These are phyloP conservation scores for Bipolaris victoriae DNA, from an alignment of 2,329 filamentous ascomycete species.

Conservation along the genomic window DNA sequence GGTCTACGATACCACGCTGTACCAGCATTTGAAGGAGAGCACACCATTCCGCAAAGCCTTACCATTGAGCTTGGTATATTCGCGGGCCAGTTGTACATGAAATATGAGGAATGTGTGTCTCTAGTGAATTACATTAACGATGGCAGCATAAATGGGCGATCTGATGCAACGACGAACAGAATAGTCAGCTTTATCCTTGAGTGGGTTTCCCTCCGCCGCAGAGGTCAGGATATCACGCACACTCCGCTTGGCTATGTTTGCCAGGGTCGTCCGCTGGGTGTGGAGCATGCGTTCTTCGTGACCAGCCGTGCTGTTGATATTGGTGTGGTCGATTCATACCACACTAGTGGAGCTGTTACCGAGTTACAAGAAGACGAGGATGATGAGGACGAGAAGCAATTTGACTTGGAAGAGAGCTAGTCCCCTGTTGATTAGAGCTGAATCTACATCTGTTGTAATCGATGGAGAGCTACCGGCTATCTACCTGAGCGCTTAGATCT, in stretches of 20 bases:
- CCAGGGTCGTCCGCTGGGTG: conserved; percentile 54
- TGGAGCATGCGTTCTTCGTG: conserved; percentile 58
- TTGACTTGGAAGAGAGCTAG: conserved; percentile 1
- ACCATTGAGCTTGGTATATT: conserved; percentile 63
- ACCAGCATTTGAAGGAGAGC: conserved; percentile 51
- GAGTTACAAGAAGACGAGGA: background rate
- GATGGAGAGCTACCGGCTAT: too few species aligned
- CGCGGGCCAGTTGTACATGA: conserved; percentile 64
- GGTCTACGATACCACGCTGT: conserved; percentile 57
- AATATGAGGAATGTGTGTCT: conserved; percentile 49
- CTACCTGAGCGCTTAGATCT: too few species aligned
- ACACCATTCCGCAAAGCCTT: conserved; percentile 58
- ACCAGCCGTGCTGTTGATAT: conserved; percentile 3
- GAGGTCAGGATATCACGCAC: conserved; percentile 60
- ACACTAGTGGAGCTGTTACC: conserved; percentile 1
- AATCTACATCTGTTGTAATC: background rate
- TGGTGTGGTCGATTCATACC: conserved; percentile 5
- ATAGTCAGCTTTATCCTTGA: conserved; percentile 51
- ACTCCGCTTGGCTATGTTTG: conserved; percentile 63
- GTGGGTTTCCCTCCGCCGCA: conserved; percentile 60
- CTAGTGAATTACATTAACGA: conserved; percentile 20
- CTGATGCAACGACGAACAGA: conserved; percentile 12
- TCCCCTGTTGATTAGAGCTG: background rate
- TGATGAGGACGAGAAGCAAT: conserved; percentile 2
- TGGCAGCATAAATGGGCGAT: background rate